Evolutionary conservation across 106 monocot genomes (phyloP).

Genomic region (Dactylorhiza incarnata): DNA sequence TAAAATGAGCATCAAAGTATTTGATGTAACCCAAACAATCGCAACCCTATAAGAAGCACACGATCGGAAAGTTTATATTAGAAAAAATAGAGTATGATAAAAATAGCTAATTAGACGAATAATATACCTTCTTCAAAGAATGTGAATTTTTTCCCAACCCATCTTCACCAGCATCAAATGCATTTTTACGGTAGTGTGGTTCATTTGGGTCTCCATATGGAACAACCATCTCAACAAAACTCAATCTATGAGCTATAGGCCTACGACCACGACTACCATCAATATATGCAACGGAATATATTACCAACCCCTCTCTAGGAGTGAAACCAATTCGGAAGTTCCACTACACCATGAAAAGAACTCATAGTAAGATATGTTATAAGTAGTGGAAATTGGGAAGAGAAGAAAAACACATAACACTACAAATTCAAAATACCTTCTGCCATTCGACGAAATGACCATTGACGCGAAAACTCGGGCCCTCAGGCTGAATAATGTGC

Average conservation of each 20-base stretch:
- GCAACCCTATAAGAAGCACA: conserved; percentile 44
- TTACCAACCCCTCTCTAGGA: conserved; percentile 83
- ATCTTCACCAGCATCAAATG: conserved; percentile 94
- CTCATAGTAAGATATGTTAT: not conserved
- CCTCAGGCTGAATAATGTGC: conserved; percentile 84
- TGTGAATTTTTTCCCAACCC: conserved; percentile 90
- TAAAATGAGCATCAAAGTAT: conserved; percentile 94
- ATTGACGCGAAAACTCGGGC: conserved; percentile 85
- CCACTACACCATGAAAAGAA: conserved; percentile 45
- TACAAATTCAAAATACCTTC: conserved; percentile 37
- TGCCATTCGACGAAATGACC: conserved; percentile 90
- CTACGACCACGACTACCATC: conserved; percentile 81
- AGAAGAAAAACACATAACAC: not conserved
- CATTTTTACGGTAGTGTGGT: conserved; percentile 91
- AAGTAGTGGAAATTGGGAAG: not conserved
- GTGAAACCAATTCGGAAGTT: conserved; percentile 93
- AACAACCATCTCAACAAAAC: conserved; percentile 96
- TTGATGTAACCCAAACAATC: conserved; percentile 86
- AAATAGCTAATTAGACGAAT: not conserved
- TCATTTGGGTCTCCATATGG: conserved; percentile 96
- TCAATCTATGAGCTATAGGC: conserved; percentile 77
- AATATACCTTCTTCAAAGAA: conserved; percentile 70
- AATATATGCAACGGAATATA: conserved; percentile 84
- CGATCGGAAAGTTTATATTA: not conserved
- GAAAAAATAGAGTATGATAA: not conserved